phyloP scores from a whole-genome alignment of 495 filamentous ascomycete species.

The Cairneyella variabilis region DNA sequence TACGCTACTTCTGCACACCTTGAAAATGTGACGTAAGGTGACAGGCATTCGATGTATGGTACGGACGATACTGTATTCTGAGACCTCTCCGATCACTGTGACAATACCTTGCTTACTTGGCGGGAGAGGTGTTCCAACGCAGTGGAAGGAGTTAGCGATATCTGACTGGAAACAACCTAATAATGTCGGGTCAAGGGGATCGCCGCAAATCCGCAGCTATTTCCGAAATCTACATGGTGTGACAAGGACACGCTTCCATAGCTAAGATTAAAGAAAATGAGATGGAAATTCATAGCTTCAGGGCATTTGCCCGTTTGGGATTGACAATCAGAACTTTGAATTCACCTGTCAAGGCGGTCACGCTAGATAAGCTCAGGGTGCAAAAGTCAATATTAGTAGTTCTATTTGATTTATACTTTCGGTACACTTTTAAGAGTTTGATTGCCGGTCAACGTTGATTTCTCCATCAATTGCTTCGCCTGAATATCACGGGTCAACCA shows the following conservation, averaged over 20 bases:
- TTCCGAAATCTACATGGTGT: neutral
- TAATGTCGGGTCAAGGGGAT: too few species aligned
- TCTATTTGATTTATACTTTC: too few species aligned
- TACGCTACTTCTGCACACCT: neutral
- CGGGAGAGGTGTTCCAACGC: too few species aligned
- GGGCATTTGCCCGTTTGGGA: neutral
- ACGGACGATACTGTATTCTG: neutral
- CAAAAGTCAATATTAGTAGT: neutral
- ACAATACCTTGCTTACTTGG: too few species aligned
- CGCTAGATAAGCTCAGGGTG: neutral
- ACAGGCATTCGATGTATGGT: neutral
- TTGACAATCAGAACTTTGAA: neutral
- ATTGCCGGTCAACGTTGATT: too few species aligned
- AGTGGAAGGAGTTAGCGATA: too few species aligned
- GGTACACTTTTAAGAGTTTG: too few species aligned
- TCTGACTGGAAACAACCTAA: too few species aligned
- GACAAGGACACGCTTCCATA: neutral
- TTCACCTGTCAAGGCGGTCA: neutral
- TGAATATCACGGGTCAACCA: too few species aligned
- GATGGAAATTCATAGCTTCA: neutral
- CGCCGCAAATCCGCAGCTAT: neutral
- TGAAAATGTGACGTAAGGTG: neutral
- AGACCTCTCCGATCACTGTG: too few species aligned
- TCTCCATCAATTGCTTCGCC: too few species aligned
- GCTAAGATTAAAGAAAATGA: neutral